A percentile compares a stretch with the other conserved stretches of the same genome.
Evolutionary conservation across 495 filamentous ascomycete species (phyloP).

Genomic region (Baudoinia panamericana): DNA sequence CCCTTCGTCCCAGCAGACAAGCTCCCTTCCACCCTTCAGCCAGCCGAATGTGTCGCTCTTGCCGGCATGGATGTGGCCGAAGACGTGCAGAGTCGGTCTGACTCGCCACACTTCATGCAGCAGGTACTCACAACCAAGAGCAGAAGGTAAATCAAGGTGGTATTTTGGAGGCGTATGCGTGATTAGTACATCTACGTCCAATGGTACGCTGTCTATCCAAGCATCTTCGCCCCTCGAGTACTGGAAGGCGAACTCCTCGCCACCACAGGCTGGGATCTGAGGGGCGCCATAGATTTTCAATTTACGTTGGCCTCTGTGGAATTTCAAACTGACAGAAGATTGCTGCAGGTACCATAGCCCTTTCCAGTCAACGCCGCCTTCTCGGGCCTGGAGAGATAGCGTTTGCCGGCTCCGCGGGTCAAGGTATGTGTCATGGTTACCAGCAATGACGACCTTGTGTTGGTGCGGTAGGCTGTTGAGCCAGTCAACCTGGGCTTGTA

Average conservation of each 20-base stretch:
- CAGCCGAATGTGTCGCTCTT: conserved; percentile 8
- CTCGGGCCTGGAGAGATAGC: conserved; percentile 29
- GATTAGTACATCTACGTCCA: conserved; percentile 65
- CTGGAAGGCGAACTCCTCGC: conserved; percentile 53
- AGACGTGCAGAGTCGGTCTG: conserved; percentile 68
- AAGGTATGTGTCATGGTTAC: conserved; percentile 83
- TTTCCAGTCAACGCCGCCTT: conserved; percentile 39
- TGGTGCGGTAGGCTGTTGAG: conserved; percentile 54
- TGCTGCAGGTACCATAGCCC: conserved; percentile 54
- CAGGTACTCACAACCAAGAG: conserved; percentile 62
- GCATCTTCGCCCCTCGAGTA: conserved; percentile 47
- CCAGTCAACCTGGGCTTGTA: conserved; percentile 74
- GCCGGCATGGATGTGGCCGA: conserved; percentile 73
- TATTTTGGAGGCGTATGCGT: conserved; percentile 67
- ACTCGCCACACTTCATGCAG: conserved; percentile 67
- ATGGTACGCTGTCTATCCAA: conserved; percentile 56
- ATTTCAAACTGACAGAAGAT: conserved; percentile 39
- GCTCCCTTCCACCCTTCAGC: conserved; percentile 40
- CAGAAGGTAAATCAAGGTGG: conserved; percentile 54
- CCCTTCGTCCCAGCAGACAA: conserved; percentile 65
- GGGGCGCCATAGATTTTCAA: conserved; percentile 51
- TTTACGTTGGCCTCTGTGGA: conserved; percentile 23
- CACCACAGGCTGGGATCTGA: conserved; percentile 47
- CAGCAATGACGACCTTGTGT: conserved; percentile 70
- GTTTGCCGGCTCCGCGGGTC: conserved; percentile 40